A percentile compares a stretch with the other conserved stretches of the same genome.
Conservation (phyloP, 768 basidiomycete genomes). For the Leccinum rimulosum region DNA sequence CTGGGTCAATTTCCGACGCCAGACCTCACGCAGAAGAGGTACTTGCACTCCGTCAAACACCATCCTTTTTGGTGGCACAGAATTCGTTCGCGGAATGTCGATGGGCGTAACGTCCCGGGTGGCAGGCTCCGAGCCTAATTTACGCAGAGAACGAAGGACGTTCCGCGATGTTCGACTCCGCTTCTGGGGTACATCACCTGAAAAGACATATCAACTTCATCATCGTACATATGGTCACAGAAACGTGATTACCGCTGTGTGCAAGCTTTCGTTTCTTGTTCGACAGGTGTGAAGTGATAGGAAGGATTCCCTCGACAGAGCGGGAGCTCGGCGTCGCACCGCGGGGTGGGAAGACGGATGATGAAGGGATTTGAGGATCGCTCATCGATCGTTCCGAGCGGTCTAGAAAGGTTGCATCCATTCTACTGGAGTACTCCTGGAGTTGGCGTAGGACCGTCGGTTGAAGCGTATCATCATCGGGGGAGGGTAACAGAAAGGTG, state of each 20-base stretch:
- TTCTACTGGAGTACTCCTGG: slow-evolving; percentile 16
- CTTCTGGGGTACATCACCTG: slow-evolving; percentile 23
- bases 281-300: not conserved
- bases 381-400: slow-evolving; percentile 2
- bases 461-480: slow-evolving; percentile 1
- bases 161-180: slow-evolving; percentile 17
- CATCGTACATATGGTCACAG: not conserved
- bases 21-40: slow-evolving; percentile 21
- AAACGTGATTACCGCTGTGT: slow-evolving; percentile 7
- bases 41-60: slow-evolving; percentile 33
- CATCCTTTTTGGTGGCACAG: slow-evolving; percentile 22
- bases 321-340: not conserved
- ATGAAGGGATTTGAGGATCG: not conserved
- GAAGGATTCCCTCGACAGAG: not conserved
- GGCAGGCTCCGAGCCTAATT: slow-evolving; percentile 30
- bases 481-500: slow-evolving; percentile 7
- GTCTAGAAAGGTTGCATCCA: not conserved
- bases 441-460: slow-evolving; percentile 14
- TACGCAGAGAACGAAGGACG: slow-evolving; percentile 13
- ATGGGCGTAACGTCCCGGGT: slow-evolving; percentile 23
- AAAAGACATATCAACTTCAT: slow-evolving; percentile 6
- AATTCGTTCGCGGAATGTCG: slow-evolving; percentile 17
- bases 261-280: slow-evolving; percentile 14
- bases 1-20: slow-evolving; percentile 8
- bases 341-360: not conserved